Base-by-base conservation (phyloP, 2,329 filamentous ascomycete species). In the Xylariaceae sp. region DNA sequence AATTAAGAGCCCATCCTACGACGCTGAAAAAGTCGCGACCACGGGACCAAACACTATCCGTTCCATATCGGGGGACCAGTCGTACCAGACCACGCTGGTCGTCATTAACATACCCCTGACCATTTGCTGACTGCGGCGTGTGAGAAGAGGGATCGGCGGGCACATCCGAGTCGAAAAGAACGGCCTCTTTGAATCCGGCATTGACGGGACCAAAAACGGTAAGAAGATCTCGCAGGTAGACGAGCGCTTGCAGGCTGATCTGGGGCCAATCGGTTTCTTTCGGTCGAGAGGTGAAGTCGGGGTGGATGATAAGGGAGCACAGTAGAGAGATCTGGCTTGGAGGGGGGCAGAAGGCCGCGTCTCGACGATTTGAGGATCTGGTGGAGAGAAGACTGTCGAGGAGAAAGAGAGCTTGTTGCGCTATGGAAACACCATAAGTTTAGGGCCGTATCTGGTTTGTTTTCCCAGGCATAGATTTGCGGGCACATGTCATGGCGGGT, bases 1-100 rank as follows among this genome's bases (percentile, higher is more conserved):
- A 97, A 71, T 93, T 94, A 72, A 97, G 92, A 0, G 90, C 88
- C 94, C 94, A 97, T 2, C 93, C 94, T 0, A 94, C 82, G 0
- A 90, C 83, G 48, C 86, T 83, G 91, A 94, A 99, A 68, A 97
- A 95, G 70, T 96, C 90, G 61, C 89, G 86, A 0, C 88, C 89
- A n/a, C 84, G 82, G 13, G 76, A 77, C 84, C 89, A 96, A 1
- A 97, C 64, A 35, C 88, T 87, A 49, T 85, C 77, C 54, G 83
- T 82, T 1, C 87, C 86, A 59, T 91, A 78, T 8, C 80, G 78
- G 5, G 83, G 80, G 50, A 78, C 76, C 41, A 92, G 74, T 8
- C 76, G 74, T 45, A 81, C 81, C 0, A 78, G 77, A 1, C 83
- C 81, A 9, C 76, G 73, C 7, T 78, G 76, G 8, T 77, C 72